Conservation (phyloP, 768 basidiomycete genomes). For the Lactarius indigo region DNA sequence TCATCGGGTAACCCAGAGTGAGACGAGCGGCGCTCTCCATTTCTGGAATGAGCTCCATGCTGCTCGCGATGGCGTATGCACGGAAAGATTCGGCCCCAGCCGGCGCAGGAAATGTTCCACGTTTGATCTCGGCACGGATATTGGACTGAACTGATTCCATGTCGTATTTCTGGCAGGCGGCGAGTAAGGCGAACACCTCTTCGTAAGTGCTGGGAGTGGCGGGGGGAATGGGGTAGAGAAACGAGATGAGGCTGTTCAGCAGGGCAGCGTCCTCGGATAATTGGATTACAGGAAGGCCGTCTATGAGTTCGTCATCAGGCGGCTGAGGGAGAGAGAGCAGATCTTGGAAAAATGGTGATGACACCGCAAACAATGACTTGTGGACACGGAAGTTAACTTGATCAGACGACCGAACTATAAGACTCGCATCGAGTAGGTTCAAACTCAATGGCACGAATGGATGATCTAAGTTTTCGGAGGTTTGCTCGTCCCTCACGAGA, state of each 20-base stretch:
- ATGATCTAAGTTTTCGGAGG: background rate
- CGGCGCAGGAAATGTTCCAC: background rate
- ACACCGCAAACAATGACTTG: slow-evolving; percentile 30
- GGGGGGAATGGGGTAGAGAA: background rate
- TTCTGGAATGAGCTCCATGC: background rate
- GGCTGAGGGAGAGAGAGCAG: slow-evolving; percentile 30
- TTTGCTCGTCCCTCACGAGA: background rate
- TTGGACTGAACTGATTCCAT: slow-evolving; percentile 17
- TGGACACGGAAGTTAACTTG: slow-evolving; percentile 31
- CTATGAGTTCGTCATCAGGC: background rate
- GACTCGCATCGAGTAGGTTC: background rate
- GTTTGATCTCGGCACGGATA: background rate
- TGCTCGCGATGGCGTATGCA: slow-evolving; percentile 22
- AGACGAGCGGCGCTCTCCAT: background rate
- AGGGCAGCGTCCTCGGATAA: slow-evolving; percentile 11
- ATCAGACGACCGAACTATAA: slow-evolving; percentile 32
- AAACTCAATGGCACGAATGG: background rate
- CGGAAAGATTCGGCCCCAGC: slow-evolving; percentile 11
- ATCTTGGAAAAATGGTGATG: slow-evolving; percentile 33
- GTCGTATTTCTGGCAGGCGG: slow-evolving; percentile 28
- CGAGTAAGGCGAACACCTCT: slow-evolving; percentile 9
- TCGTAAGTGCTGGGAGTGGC: background rate
- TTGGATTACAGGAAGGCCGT: slow-evolving; percentile 15
- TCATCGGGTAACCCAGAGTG: background rate
- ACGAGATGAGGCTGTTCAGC: slow-evolving; percentile 3